These are phyloP conservation scores for Melocanna baccifera DNA, from an alignment of 176 grass and related monocot genomes.

Conservation along the genomic window DNA sequence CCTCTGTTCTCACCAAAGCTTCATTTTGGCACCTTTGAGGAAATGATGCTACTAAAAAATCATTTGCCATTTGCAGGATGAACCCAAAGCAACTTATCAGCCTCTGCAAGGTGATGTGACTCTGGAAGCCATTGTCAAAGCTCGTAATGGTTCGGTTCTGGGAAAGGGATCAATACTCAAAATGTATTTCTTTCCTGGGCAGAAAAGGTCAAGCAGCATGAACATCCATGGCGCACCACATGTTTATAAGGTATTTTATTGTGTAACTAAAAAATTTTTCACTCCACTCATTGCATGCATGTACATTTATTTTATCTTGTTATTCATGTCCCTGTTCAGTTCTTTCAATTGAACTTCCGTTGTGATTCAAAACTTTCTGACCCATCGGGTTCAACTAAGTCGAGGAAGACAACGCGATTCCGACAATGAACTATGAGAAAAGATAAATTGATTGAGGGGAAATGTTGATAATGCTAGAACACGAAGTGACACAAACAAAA, in stretches of 20 bases:
- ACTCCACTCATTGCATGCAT: background rate
- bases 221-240: conserved; percentile 75
- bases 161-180: conserved; percentile 99
- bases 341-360: background rate
- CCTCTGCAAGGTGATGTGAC: conserved; percentile 71
- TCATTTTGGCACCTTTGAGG: conserved; percentile 21
- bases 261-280: background rate
- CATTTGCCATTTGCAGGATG: conserved; percentile 58
- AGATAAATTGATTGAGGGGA: too few species aligned
- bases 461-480: too few species aligned
- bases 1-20: conserved; percentile 24
- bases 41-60: conserved; percentile 12
- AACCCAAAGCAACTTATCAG: conserved; percentile 57
- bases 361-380: conserved; percentile 8
- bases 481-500: too few species aligned
- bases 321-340: background rate
- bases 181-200: conserved; percentile 96
- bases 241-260: conserved; percentile 77
- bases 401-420: too few species aligned
- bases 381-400: background rate
- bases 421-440: too few species aligned
- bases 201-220: conserved; percentile 70
- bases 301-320: background rate
- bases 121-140: conserved; percentile 85
- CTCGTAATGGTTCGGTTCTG: conserved; percentile 86